phyloP scores from a whole-genome alignment of 164 flowering plant genomes.

The Piper betle region DNA sequence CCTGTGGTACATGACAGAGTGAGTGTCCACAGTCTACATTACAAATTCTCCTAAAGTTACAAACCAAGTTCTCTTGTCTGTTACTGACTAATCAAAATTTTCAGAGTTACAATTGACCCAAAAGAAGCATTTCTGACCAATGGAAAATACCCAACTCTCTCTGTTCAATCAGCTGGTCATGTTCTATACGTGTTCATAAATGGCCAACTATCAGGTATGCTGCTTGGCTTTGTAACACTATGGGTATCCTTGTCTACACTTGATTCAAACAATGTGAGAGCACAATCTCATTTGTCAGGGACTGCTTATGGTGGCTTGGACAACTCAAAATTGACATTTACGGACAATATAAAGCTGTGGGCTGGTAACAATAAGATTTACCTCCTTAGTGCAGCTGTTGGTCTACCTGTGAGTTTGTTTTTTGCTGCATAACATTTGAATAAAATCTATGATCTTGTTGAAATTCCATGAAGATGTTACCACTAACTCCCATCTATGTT shows the following conservation, averaged over 20 bases:
- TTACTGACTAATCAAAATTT: neutral
- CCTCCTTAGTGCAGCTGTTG: constrained; percentile 68
- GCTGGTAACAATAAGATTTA: constrained; percentile 72
- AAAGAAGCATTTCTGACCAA: constrained; percentile 50
- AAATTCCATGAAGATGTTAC: too few species aligned
- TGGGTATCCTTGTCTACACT: neutral
- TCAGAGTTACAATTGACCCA: constrained; percentile 48
- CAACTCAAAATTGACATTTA: constrained; percentile 53
- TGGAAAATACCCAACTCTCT: constrained; percentile 49
- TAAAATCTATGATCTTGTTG: too few species aligned
- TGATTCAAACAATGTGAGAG: neutral
- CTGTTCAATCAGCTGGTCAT: constrained; percentile 81
- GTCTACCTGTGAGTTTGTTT: constrained; percentile 62
- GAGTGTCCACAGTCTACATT: constrained; percentile 12
- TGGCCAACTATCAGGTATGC: constrained; percentile 55
- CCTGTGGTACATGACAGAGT: constrained; percentile 90
- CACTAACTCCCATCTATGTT: neutral
- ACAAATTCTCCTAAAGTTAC: neutral
- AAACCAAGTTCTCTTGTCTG: neutral
- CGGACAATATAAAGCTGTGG: constrained; percentile 33
- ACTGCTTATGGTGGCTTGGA: constrained; percentile 56
- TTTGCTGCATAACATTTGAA: too few species aligned
- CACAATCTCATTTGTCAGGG: constrained; percentile 31
- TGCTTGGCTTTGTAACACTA: neutral
- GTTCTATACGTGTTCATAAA: constrained; percentile 73